Evolutionary conservation across 441 rosid genomes (phyloP).

Genomic region (Syzygium syzygioides): DNA sequence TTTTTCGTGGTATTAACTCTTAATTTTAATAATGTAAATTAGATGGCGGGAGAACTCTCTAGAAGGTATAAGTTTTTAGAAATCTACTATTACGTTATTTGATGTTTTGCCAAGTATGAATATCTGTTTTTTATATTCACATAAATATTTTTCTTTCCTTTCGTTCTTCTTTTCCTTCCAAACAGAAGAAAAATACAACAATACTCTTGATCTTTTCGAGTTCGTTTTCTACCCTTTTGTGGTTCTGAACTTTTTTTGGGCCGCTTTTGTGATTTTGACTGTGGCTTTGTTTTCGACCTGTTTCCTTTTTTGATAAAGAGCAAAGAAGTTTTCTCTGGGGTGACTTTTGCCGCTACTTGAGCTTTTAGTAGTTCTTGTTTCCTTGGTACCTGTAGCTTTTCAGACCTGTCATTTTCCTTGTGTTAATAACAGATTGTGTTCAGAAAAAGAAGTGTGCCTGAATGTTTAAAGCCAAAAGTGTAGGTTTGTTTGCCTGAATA

Average conservation of each 20-base stretch:
- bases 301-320: not conserved
- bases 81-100: not conserved
- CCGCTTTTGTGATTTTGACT: too few species aligned
- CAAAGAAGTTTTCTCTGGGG: too few species aligned
- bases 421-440: rapidly evolving
- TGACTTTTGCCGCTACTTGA: not conserved
- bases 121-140: not conserved
- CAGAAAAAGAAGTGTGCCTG: not conserved
- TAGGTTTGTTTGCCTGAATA: not conserved
- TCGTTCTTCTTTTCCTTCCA: too few species aligned
- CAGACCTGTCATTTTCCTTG: not conserved
- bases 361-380: not conserved
- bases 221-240: not conserved
- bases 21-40: too few species aligned
- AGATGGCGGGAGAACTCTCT: not conserved
- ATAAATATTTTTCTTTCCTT: too few species aligned
- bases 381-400: not conserved
- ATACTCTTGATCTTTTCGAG: not conserved
- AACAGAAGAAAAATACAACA: not conserved
- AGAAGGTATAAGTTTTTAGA: too few species aligned
- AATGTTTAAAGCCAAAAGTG: not conserved
- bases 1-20: too few species aligned
- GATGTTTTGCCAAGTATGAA: not conserved
- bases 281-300: not conserved
- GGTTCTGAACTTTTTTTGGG: not conserved